Percentiles rank a stretch among this genome's conserved stretches.
These are phyloP conservation scores for Scheffersomyces amazonensis DNA, from an alignment of 805 yeast species.

Conservation along the genomic window DNA sequence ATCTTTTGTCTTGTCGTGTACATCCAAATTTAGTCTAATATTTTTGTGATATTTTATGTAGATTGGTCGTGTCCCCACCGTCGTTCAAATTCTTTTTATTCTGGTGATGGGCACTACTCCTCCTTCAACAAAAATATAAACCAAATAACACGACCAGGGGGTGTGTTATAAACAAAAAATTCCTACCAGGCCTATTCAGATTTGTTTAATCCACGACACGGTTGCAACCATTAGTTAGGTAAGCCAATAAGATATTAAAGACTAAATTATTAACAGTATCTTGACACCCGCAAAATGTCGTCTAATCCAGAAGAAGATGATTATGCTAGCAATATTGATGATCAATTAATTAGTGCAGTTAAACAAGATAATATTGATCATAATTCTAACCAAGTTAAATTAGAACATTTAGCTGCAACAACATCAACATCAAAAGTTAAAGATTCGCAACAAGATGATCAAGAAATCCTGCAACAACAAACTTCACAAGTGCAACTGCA, in stretches of 20 bases:
- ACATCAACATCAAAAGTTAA: conserved; percentile 6
- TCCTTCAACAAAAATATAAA: not conserved
- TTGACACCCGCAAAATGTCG: not conserved
- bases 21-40: no score
- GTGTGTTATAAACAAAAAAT: no score
- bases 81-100: no score
- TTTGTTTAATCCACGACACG: conserved; percentile 1
- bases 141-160: not conserved
- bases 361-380: conserved; percentile 26
- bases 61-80: no score
- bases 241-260: no score
- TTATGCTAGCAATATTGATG: conserved; percentile 36
- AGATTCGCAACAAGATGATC: conserved; percentile 9
- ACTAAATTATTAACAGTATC: conserved; percentile 1
- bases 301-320: conserved; percentile 13
- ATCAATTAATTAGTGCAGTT: conserved; percentile 38
- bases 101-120: not conserved
- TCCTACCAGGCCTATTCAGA: no score
- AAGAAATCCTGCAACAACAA: conserved; percentile 9
- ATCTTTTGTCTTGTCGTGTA: no score
- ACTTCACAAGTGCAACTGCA: conserved; percentile 4
- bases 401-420: conserved; percentile 26
- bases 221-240: no score
- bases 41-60: no score
- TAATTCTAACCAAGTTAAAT: conserved; percentile 17